Evolutionary conservation across 2,329 filamentous ascomycete species (phyloP), one percentile per base, ranked within the genome.

Genomic region (Trichoderma sp.): DNA sequence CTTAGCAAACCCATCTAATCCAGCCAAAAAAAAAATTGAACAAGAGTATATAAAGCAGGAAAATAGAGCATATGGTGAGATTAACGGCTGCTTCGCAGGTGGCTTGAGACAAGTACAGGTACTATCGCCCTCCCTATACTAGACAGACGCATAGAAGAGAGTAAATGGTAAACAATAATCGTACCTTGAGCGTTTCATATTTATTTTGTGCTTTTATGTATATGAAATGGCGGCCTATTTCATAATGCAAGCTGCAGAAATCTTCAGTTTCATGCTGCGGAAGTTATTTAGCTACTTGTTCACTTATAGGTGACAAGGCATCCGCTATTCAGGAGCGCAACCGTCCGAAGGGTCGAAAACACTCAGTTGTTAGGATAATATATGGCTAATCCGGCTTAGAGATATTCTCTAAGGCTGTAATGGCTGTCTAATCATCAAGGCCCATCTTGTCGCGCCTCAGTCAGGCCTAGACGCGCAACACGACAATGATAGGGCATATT

Each of bases 1-100:
- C 58, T 42, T 42, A 50, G 32, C 58, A 61, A 61, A 42, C 45
- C 42, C 42, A 61, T 52, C 42, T 61, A 10, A 61, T 61, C 58
- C 58, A 61, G 3, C 42, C n/a, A 50, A 61, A 29, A 50, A 61
- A 29, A 19, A 61, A 37, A n/a, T 50, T 50, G 45, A 61, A 50
- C 12, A 61, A 29, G 27, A 29, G 42, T 1, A 50, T 12, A n/a
- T 61, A 52, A 2, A 61, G 58, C 15, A 61, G 58, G 17, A 50
- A 10, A 45, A 59, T 59, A 7, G 57, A 59, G 57, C 57, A 59
- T 32, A 45, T 59, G 5, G 37, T 59, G 25, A 59, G 37, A 59
- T 59, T 59, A 6, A 59, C 45, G 27, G 57, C 57, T 15, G 58
- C 42, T 35, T 61, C 52, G 19, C 35, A 61, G 42, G 58, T 61